Conservation (phyloP, 2,329 filamentous ascomycete genomes). For the Ophiosphaerella narmari region DNA sequence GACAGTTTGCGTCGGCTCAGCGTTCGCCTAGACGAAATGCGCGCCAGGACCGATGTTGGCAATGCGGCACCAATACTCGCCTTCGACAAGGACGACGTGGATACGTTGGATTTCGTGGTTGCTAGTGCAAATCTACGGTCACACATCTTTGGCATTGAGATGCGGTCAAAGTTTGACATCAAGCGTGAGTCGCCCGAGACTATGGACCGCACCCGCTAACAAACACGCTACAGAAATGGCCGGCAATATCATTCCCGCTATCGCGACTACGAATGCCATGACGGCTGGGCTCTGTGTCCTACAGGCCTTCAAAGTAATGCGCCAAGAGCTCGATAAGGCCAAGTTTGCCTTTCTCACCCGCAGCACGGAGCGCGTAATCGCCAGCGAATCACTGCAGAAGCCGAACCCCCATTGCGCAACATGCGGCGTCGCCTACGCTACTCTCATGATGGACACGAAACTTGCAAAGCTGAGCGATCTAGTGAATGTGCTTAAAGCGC, state of each 20-base stretch:
- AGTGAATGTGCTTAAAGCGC: conserved; percentile 72
- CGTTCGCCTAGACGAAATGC: conserved; percentile 70
- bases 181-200: conserved; percentile 63
- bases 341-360: conserved; percentile 87
- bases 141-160: conserved; percentile 83
- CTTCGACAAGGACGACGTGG: conserved; percentile 96
- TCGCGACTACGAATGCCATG: conserved; percentile 97
- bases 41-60: conserved; percentile 57
- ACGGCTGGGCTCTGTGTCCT: conserved; percentile 91
- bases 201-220: conserved; percentile 5
- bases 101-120: conserved; percentile 93
- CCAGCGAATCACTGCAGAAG: conserved; percentile 58
- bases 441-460: conserved; percentile 69
- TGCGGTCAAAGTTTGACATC: conserved; percentile 90
- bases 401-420: conserved; percentile 85
- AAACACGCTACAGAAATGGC: conserved; percentile 73
- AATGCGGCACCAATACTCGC: conserved; percentile 65
- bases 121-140: conserved; percentile 89
- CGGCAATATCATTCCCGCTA: conserved; percentile 97
- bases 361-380: conserved; percentile 62
- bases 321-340: conserved; percentile 66
- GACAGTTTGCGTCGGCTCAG: conserved; percentile 81
- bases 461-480: conserved; percentile 78
- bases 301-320: conserved; percentile 88
- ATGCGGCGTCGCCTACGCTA: conserved; percentile 74